Percentiles rank a stretch among this genome's conserved stretches.
Conservation (phyloP, 257 asterid species). For the Verbena officinalis region DNA sequence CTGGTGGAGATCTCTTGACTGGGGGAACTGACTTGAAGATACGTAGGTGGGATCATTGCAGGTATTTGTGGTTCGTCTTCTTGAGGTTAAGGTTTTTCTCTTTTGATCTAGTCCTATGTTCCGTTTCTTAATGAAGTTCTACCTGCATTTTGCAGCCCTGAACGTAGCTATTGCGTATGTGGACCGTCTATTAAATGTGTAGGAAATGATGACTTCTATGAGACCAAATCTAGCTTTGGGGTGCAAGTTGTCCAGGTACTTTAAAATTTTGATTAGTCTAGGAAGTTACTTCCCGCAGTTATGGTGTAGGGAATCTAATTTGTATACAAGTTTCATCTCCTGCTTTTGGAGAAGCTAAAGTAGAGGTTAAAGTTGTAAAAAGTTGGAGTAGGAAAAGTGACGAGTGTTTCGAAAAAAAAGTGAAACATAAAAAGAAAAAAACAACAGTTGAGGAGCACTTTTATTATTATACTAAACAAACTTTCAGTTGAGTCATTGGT, state of each 20-base stretch:
- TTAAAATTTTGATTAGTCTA: slow-evolving; percentile 26
- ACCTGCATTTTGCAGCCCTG: slow-evolving; percentile 69
- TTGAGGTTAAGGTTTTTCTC: slow-evolving; percentile 12
- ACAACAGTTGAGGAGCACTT: too few relatives aligned
- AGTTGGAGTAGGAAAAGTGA: too few relatives aligned
- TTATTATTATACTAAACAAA: too few relatives aligned
- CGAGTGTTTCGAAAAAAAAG: too few relatives aligned
- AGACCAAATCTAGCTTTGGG: slow-evolving; percentile 91
- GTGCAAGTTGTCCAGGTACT: slow-evolving; percentile 97
- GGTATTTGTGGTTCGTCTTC: slow-evolving; percentile 47
- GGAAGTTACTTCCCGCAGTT: slow-evolving; percentile 22
- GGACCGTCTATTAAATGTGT: slow-evolving; percentile 91
- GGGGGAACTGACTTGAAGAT: slow-evolving; percentile 97
- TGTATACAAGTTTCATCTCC: not conserved
- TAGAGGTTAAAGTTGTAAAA: too few relatives aligned
- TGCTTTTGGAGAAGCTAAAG: too few relatives aligned
- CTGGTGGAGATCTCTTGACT: slow-evolving; percentile 95
- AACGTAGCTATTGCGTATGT: slow-evolving; percentile 82
- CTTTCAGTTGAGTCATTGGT: too few relatives aligned
- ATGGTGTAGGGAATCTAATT: not conserved
- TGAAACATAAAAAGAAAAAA: too few relatives aligned
- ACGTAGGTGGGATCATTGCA: slow-evolving; percentile 98
- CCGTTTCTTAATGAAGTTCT: slow-evolving; percentile 25
- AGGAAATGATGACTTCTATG: slow-evolving; percentile 81
- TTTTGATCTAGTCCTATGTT: slow-evolving; percentile 9